phyloP scores from a whole-genome alignment of 768 basidiomycete genomes.

The Podaxis sp. region DNA sequence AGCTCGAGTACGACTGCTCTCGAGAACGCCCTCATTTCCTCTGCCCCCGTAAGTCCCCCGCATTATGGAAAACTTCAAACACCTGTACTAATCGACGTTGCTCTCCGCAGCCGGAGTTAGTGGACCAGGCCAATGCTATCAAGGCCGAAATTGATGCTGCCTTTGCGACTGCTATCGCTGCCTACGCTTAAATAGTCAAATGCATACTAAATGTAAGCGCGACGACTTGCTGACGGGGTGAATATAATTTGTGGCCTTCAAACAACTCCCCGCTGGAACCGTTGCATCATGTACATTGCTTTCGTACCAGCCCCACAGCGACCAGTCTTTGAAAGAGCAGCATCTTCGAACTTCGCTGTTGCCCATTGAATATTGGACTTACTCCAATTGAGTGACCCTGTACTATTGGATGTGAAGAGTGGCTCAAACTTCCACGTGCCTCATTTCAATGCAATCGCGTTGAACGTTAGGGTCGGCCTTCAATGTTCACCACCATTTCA shows the following conservation, averaged over 20 bases:
- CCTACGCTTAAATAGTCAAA: constrained; percentile 18
- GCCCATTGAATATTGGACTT: too few relatives aligned
- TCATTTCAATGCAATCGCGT: too few relatives aligned
- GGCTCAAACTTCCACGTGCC: too few relatives aligned
- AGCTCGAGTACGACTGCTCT: constrained; percentile 24
- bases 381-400: too few relatives aligned
- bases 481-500: too few relatives aligned
- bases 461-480: too few relatives aligned
- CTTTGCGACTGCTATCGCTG: constrained; percentile 26
- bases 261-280: neutral
- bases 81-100: neutral
- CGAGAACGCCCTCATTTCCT: constrained; percentile 23
- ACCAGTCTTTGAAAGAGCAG: too few relatives aligned
- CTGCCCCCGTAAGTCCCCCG: constrained; percentile 24
- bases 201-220: neutral
- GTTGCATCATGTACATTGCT: too few relatives aligned
- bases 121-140: constrained; percentile 19
- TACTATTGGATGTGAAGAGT: too few relatives aligned
- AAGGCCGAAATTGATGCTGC: constrained; percentile 22
- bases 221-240: neutral
- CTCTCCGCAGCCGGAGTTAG: constrained; percentile 20
- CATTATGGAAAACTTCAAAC: neutral
- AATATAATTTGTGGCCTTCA: neutral
- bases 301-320: too few relatives aligned
- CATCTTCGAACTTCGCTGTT: too few relatives aligned